Evolutionary conservation across 179 eudicot species (phyloP).

Genomic region (Silene vulgaris): DNA sequence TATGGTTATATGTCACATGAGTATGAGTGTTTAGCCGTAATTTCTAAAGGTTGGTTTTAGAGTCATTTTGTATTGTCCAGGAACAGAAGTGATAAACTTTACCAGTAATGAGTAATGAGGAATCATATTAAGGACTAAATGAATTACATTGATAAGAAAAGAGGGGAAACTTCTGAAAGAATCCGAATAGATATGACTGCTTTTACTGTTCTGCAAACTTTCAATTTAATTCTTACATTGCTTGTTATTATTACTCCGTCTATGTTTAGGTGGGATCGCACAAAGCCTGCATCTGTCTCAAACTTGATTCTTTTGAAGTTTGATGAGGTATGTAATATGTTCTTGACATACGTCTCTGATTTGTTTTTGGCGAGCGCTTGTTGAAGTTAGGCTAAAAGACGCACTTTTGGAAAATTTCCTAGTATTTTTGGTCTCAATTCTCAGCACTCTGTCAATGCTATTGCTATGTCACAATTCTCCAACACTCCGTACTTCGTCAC

Average conservation of each 20-base stretch:
- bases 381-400: background rate
- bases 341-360: background rate
- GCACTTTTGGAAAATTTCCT: background rate
- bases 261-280: slow-evolving; percentile 66
- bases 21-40: background rate
- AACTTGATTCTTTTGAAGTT: slow-evolving; percentile 80
- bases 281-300: slow-evolving; percentile 77
- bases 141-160: background rate
- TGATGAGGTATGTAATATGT: slow-evolving; percentile 57
- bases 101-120: too few species aligned
- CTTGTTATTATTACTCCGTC: slow-evolving; percentile 12
- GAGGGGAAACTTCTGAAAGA: background rate
- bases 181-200: background rate
- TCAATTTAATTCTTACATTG: background rate
- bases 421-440: background rate
- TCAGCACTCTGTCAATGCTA: background rate
- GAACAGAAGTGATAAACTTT: background rate
- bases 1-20: background rate
- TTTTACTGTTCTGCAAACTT: background rate
- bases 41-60: background rate
- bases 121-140: background rate
- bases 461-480: too few species aligned
- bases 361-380: background rate
- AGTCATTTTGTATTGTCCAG: background rate
- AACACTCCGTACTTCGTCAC: background rate